These are phyloP conservation scores for Paraphoma chrysanthemicola DNA, from an alignment of 2,329 filamentous ascomycete species.

Conservation along the genomic window DNA sequence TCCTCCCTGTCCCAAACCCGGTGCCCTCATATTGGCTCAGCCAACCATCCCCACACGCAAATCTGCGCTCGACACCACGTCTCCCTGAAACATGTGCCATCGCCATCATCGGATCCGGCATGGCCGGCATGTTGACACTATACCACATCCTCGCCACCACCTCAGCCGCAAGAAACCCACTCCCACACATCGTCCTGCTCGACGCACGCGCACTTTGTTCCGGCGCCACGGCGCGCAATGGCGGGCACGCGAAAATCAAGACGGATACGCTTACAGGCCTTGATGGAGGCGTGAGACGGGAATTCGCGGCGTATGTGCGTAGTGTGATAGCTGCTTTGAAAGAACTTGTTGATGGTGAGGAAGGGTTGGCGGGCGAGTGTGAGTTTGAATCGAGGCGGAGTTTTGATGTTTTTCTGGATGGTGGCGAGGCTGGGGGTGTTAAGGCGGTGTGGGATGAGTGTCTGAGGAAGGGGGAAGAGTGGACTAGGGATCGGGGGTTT, in stretches of 20 bases:
- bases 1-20: slow-evolving; percentile 40
- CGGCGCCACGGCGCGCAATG: slow-evolving; percentile 34
- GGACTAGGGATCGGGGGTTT: slow-evolving; percentile 21
- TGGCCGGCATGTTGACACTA: slow-evolving; percentile 41
- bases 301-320: slow-evolving; percentile 22
- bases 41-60: slow-evolving; percentile 34
- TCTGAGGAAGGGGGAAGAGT: slow-evolving; percentile 11
- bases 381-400: slow-evolving; percentile 32
- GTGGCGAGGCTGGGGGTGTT: slow-evolving; percentile 5
- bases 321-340: slow-evolving; percentile 18
- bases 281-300: slow-evolving; percentile 3
- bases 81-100: slow-evolving; percentile 31
- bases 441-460: slow-evolving; percentile 14
- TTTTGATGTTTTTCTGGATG: slow-evolving; percentile 25
- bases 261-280: slow-evolving; percentile 48
- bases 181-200: slow-evolving; percentile 20
- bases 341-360: slow-evolving; percentile 9
- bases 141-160: slow-evolving; percentile 32
- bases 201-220: slow-evolving; percentile 33
- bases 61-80: slow-evolving; percentile 34
- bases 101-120: slow-evolving; percentile 43
- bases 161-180: not conserved
- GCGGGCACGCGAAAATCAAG: slow-evolving; percentile 55
- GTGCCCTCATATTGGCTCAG: slow-evolving; percentile 48
- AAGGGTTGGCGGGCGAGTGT: slow-evolving; percentile 26